Base-by-base conservation (phyloP, 1,284 basidiomycete genomes). In the Exobasidium cylindrosporum region DNA sequence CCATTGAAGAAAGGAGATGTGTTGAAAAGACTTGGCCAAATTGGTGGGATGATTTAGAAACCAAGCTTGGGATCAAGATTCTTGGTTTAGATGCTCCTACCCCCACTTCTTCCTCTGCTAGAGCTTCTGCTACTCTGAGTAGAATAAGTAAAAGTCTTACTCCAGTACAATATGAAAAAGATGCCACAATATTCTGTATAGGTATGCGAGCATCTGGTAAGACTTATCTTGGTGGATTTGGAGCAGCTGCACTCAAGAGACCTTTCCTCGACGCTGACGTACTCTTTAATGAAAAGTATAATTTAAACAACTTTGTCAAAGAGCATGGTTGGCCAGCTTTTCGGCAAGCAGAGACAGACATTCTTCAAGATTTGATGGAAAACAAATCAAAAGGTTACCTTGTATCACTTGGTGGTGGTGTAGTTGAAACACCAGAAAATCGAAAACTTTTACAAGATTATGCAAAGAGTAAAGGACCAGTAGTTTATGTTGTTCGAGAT, bases 11-110 rank as follows among this genome's bases (percentile, higher is more conserved):
- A 83, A 97, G 96, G 82, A 85, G 95, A 58, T 97, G 95, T 76
- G 95, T 98, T 24, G 95, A 97, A 82, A 99, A 99, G 85, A 98
- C 96, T 0, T 98, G 95, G 95, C 95, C 96, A 1, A 93, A 94
- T 79, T 99, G 94, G 91, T 98, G 95, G 93, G 96, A 98, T 77
- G 96, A 97, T 81, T 84, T 98, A 24, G 87, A 91, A 78, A 92
- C 91, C 83, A 94, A 93, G 91, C 91, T 97, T 61, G 93, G 93
- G n/a, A 85, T 97, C 62, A 84, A 86, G 59, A 89, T 94, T 31
- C 86, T 89, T 72, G 94, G 92, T 26, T 87, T 92, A 50, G 91
- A 95, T 67, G 64, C 66, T 30, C 64, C 67, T 14, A 58, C 55
- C 13, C 81, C 84, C 13, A 78, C 83, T 35, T 64, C 68, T 11